Conservation (phyloP, 176 grass and related monocot species). For the Saccharum officinarum region DNA sequence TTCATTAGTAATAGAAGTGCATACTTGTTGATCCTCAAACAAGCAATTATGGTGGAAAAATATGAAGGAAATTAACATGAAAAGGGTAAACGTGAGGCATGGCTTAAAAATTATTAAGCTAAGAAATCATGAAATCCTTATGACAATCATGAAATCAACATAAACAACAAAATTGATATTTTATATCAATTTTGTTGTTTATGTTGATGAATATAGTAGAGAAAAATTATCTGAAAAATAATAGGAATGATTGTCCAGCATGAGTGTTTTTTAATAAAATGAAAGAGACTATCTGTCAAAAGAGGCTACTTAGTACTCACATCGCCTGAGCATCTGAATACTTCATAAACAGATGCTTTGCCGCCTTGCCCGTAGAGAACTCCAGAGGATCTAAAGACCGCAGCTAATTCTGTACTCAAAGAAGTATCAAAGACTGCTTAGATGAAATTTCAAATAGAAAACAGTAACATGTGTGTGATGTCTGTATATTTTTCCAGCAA, state of each 20-base stretch:
- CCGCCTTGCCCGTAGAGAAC: slow-evolving; percentile 66
- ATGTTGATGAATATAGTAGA: background rate
- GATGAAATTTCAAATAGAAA: background rate
- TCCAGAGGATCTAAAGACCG: slow-evolving; percentile 56
- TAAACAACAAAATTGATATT: background rate
- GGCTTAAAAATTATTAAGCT: background rate
- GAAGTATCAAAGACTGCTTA: background rate
- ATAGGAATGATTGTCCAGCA: background rate
- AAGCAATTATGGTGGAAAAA: background rate
- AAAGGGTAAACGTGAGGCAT: too few relatives aligned
- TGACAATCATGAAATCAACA: background rate
- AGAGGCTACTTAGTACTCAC: slow-evolving; percentile 51
- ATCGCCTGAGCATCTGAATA: slow-evolving; percentile 71
- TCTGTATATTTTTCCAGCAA: too few relatives aligned
- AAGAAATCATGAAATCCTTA: background rate
- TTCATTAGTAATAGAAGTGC: background rate
- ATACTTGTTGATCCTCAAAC: background rate
- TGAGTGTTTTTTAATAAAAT: background rate
- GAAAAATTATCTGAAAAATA: background rate
- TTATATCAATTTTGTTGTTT: background rate
- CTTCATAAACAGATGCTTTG: slow-evolving; percentile 61
- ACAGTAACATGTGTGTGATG: too few relatives aligned
- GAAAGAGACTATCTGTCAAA: background rate
- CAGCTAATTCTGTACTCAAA: slow-evolving; percentile 52
- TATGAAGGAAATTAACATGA: too few relatives aligned